Percentiles rank a stretch among this genome's conserved stretches.
Evolutionary conservation across 2,329 filamentous ascomycete species (phyloP).

Genomic region (Teratosphaeria zuluensis): DNA sequence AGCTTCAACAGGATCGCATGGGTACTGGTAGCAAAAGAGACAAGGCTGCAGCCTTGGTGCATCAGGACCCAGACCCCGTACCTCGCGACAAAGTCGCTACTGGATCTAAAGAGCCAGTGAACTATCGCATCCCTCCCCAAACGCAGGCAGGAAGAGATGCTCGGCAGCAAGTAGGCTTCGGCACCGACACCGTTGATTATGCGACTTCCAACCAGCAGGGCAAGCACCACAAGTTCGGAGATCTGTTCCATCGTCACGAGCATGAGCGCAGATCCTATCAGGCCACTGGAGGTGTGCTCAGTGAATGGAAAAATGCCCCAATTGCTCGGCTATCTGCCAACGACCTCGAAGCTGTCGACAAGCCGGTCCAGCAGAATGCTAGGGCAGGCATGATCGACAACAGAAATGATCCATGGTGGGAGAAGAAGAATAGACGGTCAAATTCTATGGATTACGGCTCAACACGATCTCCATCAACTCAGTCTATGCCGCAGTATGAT

Average conservation of each 20-base stretch:
- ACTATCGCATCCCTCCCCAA: conserved; percentile 28
- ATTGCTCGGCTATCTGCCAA: conserved; percentile 30
- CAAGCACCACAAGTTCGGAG: conserved; percentile 26
- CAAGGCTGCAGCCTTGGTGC: conserved; percentile 22
- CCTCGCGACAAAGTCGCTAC: conserved; percentile 21
- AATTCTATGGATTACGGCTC: conserved; percentile 14
- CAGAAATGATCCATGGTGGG: conserved; percentile 60
- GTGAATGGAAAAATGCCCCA: conserved; percentile 41
- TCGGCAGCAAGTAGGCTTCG: conserved; percentile 34
- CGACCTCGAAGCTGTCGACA: conserved; percentile 31
- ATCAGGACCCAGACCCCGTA: conserved; percentile 28
- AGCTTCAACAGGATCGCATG: conserved; percentile 29
- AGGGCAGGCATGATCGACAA: conserved; percentile 3
- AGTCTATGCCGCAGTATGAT: conserved; percentile 44
- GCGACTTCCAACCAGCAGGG: conserved; percentile 12
- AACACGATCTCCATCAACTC: conserved; percentile 13
- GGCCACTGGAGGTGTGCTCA: conserved; percentile 46
- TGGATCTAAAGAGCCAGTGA: conserved; percentile 13
- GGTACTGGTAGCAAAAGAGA: conserved; percentile 23
- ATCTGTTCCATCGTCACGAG: conserved; percentile 33
- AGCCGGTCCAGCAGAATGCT: not conserved
- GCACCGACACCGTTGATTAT: conserved; percentile 16
- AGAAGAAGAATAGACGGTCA: conserved; percentile 30
- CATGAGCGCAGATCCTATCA: conserved; percentile 43
- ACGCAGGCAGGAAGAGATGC: conserved; percentile 27